Evolutionary conservation across 441 rosid species (phyloP), one percentile per base, ranked within the genome.

Genomic region (Corymbia citriodora): DNA sequence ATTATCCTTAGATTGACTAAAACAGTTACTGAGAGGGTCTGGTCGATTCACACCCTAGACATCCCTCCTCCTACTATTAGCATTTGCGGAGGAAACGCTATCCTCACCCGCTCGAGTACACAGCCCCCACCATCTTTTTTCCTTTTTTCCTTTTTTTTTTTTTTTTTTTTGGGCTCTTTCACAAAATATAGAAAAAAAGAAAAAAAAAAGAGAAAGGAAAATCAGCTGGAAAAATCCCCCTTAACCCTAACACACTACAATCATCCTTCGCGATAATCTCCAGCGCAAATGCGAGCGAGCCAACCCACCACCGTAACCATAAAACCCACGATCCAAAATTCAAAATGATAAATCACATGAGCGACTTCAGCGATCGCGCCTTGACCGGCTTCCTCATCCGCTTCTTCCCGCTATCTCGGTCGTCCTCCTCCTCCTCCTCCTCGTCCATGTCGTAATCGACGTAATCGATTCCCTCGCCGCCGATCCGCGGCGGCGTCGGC

Each of bases 351-450:
- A 3, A 88, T 94, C 92, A 96, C 99, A 96, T 97, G 23, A 97
- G 96, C n/a, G 99, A 97, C 90, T 96, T 97, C 91, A 97, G 94
- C 88, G 99, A 97, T 90, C 98, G 95, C 83, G 96, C 97, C 91
- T 97, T 97, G 18, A 96, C 95, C 8, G 98, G 99, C 89, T 97
- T 97, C 90, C 99, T 89, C 93, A 40, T 94, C 93, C 96, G 92
- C 93, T 97, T 97, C 94, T 89, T 95, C 63, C 94, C 93, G 52
- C 91, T 88, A 31, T 91, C 94, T 15, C 88, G 91, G 27, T 91
- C 90, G 3, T 91, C 94, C 2, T 94, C 94, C 0, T 92, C 95
- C 1, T 92, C 96, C 3, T 29, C 87, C 0, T 86, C 88, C 10
- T 68, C 79, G 1, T 92, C 95, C 18, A 94, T 96, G 45, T 55